Percentiles rank a stretch among this genome's conserved stretches.
These are phyloP conservation scores for Saccharum officinarum DNA, from an alignment of 176 grass and related monocot genomes.

Conservation along the genomic window DNA sequence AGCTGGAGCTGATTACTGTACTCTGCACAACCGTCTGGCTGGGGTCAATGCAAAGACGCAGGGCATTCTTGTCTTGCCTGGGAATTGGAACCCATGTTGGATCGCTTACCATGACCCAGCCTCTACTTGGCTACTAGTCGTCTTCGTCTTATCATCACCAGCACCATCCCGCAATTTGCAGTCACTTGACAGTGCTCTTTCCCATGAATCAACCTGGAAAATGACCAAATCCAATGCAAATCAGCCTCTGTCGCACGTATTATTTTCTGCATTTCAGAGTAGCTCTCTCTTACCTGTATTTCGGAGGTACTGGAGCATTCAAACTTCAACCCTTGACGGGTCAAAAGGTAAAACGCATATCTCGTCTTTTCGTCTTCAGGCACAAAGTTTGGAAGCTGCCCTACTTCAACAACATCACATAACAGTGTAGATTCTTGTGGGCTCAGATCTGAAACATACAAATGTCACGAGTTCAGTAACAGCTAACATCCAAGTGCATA, in stretches of 20 bases:
- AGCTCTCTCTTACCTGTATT: constrained; percentile 54
- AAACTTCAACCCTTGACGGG: constrained; percentile 68
- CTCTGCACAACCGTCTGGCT: neutral
- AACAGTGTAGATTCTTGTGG: constrained; percentile 81
- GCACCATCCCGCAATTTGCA: constrained; percentile 35
- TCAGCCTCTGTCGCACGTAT: neutral
- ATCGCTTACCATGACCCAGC: constrained; percentile 23
- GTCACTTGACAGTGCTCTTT: constrained; percentile 49
- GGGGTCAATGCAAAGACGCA: neutral
- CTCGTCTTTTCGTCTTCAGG: constrained; percentile 65
- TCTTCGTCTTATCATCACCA: neutral
- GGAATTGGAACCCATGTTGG: neutral
- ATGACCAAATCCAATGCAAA: neutral
- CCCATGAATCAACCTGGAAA: constrained; percentile 82
- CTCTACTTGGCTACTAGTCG: neutral
- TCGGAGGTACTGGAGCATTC: constrained; percentile 78
- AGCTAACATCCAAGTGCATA: neutral
- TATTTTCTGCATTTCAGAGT: neutral
- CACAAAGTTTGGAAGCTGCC: constrained; percentile 56
- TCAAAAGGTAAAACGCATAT: constrained; percentile 80
- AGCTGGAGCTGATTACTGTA: neutral
- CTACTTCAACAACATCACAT: constrained; percentile 66
- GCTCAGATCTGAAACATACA: constrained; percentile 62
- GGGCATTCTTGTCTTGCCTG: neutral
- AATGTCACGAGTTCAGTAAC: neutral